These are phyloP conservation scores for Hyaloperonospora brassicae DNA, from an alignment of 352 stramenopile species.

Conservation along the genomic window DNA sequence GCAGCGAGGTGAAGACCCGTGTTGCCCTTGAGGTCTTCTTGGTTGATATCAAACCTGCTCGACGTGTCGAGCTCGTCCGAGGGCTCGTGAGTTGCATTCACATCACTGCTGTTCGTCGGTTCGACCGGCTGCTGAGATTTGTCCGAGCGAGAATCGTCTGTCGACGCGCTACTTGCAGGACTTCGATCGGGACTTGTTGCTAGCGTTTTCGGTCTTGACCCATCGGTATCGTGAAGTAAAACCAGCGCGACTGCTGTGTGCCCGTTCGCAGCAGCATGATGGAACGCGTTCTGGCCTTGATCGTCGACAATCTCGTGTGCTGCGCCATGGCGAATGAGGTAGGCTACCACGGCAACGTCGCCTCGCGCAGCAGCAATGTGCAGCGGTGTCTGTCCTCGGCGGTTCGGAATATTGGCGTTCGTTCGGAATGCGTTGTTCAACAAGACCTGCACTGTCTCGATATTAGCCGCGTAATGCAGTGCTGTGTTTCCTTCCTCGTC, in stretches of 20 bases:
- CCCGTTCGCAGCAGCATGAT: constrained; percentile 69
- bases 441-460: constrained; percentile 58
- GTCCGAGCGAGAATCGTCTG: constrained; percentile 3
- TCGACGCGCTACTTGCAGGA: constrained; percentile 8
- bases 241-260: constrained; percentile 67
- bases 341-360: constrained; percentile 68
- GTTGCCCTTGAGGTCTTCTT: constrained; percentile 77
- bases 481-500: constrained; percentile 78
- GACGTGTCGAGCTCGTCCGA: constrained; percentile 15
- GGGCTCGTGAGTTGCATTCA: background rate
- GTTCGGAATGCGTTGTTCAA: constrained; percentile 51
- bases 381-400: constrained; percentile 57
- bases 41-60: constrained; percentile 61
- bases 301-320: constrained; percentile 74
- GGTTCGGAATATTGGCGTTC: constrained; percentile 78
- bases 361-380: constrained; percentile 63
- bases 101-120: constrained; percentile 7
- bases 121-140: constrained; percentile 10
- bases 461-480: constrained; percentile 58
- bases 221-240: constrained; percentile 61
- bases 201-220: constrained; percentile 13
- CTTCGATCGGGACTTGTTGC: constrained; percentile 5
- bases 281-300: constrained; percentile 77
- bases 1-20: constrained; percentile 73
- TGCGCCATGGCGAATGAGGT: constrained; percentile 59